Evolutionary conservation across 2,329 filamentous ascomycete genomes (phyloP), one percentile per base, ranked within the genome.

Genomic region (Aureobasidium sp.): DNA sequence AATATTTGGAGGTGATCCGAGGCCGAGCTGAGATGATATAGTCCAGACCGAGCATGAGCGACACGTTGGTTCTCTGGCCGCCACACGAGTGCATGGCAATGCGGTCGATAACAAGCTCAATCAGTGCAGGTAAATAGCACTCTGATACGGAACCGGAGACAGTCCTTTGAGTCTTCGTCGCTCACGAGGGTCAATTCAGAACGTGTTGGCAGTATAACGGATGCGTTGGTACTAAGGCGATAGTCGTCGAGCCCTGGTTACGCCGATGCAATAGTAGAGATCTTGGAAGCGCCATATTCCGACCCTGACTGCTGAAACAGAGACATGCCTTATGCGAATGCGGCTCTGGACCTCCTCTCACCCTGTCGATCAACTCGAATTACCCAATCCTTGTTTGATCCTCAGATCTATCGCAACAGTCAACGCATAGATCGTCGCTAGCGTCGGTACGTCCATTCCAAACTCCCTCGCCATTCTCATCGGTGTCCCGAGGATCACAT

Each of bases 401-500:
- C 71, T 74, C 61, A 47, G 53, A 68, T 75, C 67, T 4, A 75
- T 67, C n/a, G 72, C 71, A 42, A 65, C 69, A 27, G 68, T 71
- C 66, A 74, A 60, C 7, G 78, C 74, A 69, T 79, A 79, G 7
- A 83, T 68, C 31, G 78, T 76, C 68, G 78, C 79, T 67, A 83
- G 67, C 18, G 74, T 77, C 1, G 81, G 80, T 3, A 78, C 78
- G n/a, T 73, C 68, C 29, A 84, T 75, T 0, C 77, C 76, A 20
- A 80, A 69, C 64, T 82, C 79, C 55, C 72, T 75, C 2, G 79
- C 77, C 68, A 79, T 81, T 59, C 70, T 71, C 67, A 80, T 77
- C 7, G 80, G 79, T 45, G 76, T 78, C 0, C 81, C 82, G 27
- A 84, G 67, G 27, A 84, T 84, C 1, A 83, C 80, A 61, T 84